phyloP scores from a whole-genome alignment of 2,329 filamentous ascomycete genomes.

The Botryotinia calthae region DNA sequence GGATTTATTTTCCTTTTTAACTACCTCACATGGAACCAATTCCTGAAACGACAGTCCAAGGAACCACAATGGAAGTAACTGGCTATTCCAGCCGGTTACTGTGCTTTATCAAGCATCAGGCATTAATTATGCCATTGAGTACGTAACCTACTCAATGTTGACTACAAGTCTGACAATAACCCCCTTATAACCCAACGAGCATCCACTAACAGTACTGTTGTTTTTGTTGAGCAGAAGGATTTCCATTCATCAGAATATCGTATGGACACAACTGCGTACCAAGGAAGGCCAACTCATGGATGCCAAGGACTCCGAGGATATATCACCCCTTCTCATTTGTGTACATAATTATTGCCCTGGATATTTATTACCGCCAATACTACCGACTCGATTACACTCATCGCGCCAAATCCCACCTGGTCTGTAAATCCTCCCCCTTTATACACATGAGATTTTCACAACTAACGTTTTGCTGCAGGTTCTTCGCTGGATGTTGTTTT shows the following conservation, averaged over 20 bases:
- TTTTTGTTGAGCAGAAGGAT: constrained; percentile 32
- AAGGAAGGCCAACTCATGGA: constrained; percentile 10
- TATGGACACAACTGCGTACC: constrained; percentile 4
- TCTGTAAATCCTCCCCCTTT: constrained; percentile 27
- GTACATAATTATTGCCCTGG: constrained; percentile 10
- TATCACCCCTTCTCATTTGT: constrained; percentile 15
- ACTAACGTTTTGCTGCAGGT: constrained; percentile 30
- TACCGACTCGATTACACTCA: not conserved
- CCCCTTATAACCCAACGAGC: constrained; percentile 28
- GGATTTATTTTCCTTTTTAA: constrained; percentile 20
- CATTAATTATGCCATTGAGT: constrained; percentile 37
- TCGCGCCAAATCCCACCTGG: constrained; percentile 21
- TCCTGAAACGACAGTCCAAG: not conserved
- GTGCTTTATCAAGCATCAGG: constrained; percentile 24
- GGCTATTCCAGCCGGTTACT: constrained; percentile 29
- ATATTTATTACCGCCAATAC: not conserved
- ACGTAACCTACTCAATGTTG: constrained; percentile 37
- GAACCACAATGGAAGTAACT: constrained; percentile 9
- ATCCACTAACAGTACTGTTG: constrained; percentile 35
- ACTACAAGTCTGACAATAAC: constrained; percentile 31
- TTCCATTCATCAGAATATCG: not conserved
- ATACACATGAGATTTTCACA: constrained; percentile 1
- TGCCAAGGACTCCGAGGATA: constrained; percentile 14
- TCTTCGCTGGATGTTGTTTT: constrained; percentile 25
- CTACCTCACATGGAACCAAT: constrained; percentile 4